Evolutionary conservation across 257 asterid species (phyloP).

Genomic region (Nicotiana undulata): DNA sequence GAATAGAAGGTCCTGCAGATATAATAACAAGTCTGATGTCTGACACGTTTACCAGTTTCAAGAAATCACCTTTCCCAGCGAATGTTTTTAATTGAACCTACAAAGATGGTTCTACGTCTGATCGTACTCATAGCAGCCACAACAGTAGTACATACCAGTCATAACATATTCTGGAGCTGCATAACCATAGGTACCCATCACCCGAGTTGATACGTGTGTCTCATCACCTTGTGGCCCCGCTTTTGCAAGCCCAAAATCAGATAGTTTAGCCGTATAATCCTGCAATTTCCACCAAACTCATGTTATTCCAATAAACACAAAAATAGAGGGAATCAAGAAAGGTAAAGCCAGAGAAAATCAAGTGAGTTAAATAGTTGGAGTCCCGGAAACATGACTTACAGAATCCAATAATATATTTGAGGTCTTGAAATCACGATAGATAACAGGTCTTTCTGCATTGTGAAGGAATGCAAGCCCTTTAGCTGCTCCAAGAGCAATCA

Average conservation of each 20-base stretch:
- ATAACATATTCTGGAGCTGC: slow-evolving; percentile 99
- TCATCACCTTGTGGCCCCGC: slow-evolving; percentile 99
- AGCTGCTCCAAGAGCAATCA: slow-evolving; percentile 99
- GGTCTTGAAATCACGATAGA: slow-evolving; percentile 96
- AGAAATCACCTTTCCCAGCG: neutral
- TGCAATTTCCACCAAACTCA: slow-evolving; percentile 23
- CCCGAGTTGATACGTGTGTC: slow-evolving; percentile 98
- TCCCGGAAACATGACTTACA: slow-evolving; percentile 36
- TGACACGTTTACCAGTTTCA: neutral
- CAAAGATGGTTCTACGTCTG: neutral
- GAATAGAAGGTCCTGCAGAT: neutral
- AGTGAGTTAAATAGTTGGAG: neutral
- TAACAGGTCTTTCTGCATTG: slow-evolving; percentile 95
- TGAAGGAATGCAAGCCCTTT: slow-evolving; percentile 99
- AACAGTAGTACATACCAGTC: slow-evolving; percentile 58
- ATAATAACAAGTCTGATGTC: neutral
- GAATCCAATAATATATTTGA: slow-evolving; percentile 92
- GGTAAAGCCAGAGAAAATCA: neutral
- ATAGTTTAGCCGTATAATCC: slow-evolving; percentile 95
- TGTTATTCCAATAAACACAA: slow-evolving; percentile 1
- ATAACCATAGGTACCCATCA: slow-evolving; percentile 99
- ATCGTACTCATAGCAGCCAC: neutral
- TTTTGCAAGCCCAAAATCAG: slow-evolving; percentile 99
- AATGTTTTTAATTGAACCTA: neutral
- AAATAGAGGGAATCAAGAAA: neutral